phyloP scores from a whole-genome alignment of 140 eudicot species.

The Senecio squalidus region DNA sequence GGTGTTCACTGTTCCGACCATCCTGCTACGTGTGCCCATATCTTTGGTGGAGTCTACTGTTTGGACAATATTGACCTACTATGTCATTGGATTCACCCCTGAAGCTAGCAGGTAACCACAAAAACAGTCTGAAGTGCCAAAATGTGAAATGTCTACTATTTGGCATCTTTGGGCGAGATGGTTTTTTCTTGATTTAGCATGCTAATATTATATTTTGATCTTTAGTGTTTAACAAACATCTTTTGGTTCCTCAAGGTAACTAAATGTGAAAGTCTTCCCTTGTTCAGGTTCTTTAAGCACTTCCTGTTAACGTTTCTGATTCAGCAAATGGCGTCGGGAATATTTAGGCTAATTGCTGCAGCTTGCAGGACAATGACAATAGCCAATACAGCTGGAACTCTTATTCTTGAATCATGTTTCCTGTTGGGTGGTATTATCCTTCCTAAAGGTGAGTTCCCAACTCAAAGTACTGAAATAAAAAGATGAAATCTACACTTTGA shows the following conservation, averaged over 20 bases:
- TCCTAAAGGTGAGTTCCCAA: constrained; percentile 27
- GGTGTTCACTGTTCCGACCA: constrained; percentile 41
- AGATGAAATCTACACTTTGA: no score
- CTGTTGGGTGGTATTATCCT: constrained; percentile 35
- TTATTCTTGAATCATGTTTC: constrained; percentile 29
- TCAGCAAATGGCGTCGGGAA: constrained; percentile 39
- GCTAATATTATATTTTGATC: neutral
- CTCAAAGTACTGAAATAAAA: neutral
- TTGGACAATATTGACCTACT: constrained; percentile 45
- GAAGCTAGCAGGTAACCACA: constrained; percentile 37
- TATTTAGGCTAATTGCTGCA: constrained; percentile 37
- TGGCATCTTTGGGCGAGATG: neutral
- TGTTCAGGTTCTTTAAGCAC: constrained; percentile 30
- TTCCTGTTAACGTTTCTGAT: constrained; percentile 29
- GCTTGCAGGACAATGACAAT: constrained; percentile 35
- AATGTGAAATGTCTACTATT: no score
- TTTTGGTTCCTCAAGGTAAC: neutral
- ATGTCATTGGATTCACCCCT: constrained; percentile 40
- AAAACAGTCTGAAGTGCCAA: no score
- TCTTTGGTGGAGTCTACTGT: constrained; percentile 37
- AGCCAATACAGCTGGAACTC: constrained; percentile 40
- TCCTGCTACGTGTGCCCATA: constrained; percentile 39
- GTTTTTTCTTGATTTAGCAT: neutral
- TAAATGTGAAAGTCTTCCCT: neutral
- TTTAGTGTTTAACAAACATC: neutral